phyloP scores from a whole-genome alignment of 129 eudicot species.

The Centella asiatica region DNA sequence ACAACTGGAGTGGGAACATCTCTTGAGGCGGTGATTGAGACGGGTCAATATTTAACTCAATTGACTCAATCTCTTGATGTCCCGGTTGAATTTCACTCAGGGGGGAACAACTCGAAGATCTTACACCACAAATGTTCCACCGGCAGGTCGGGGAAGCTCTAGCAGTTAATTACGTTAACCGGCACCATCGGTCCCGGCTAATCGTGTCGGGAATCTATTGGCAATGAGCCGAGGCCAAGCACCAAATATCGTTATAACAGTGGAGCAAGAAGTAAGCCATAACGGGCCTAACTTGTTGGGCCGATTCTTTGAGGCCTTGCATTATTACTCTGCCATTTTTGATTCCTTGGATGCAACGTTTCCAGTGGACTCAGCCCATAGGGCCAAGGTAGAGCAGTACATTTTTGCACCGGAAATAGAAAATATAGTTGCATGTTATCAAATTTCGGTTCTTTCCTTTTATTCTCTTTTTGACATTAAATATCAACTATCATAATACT shows the following conservation, averaged over 20 bases:
- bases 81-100: background rate
- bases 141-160: background rate
- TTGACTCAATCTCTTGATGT: background rate
- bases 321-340: conserved; percentile 1
- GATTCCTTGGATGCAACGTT: no score
- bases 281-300: background rate
- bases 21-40: background rate
- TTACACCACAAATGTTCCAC: background rate
- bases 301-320: background rate
- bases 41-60: background rate
- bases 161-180: background rate
- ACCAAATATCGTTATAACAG: background rate
- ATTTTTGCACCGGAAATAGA: no score
- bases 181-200: background rate
- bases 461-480: no score
- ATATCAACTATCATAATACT: no score
- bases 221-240: background rate
- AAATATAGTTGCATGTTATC: background rate
- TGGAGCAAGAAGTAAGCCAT: conserved; percentile 1
- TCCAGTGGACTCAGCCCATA: no score
- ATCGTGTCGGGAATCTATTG: background rate
- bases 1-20: background rate
- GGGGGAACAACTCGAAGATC: background rate
- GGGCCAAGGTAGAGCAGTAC: no score
- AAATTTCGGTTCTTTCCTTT: no score